Evolutionary conservation across 2,329 filamentous ascomycete genomes (phyloP), one percentile per base, ranked within the genome.

Genomic region (Beauveria pseudobassiana): DNA sequence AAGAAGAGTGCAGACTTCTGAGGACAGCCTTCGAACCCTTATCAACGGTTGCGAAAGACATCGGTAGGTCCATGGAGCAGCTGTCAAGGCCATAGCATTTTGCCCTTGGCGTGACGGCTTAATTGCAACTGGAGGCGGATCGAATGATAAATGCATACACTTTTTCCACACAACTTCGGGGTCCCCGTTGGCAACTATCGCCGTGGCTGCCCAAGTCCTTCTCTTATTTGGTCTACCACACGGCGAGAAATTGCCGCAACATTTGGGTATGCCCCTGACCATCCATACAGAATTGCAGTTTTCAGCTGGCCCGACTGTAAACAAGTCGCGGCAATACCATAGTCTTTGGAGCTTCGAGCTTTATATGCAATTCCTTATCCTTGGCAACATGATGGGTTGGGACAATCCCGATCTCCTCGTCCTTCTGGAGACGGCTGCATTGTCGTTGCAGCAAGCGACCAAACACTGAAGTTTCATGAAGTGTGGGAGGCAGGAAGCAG

Each of bases 31-130:
- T 24, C 76, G 80, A 20, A 75, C 78, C 26, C 74, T 90, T 28
- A 76, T 76, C 2, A 69, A 75, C 6, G 84, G 84, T 7, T 76
- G 80, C 34, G 85, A 89, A 68, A 87, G 83, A 67, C 86, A 96
- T 72, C 82, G 82, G 38, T 95, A 91, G 84, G 74, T 80, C 12
- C 91, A 99, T 72, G 85, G 85, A 28, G 93, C 93, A 0, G 95
- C 95, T 2, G 90, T 98, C 66, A 99, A 99, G 74, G 95, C 95
- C 38, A 95, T 98, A 67, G 92, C 95, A 2, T 98, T 98, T 74
- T 96, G 93, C 65, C 93, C 95, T 0, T 99, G 93, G 93, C 89
- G 93, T 62, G 85, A 89, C 26, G 89, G 88, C 3, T 81, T 99
- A 5, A 76, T 99, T 45, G 95, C 95, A 16, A 96, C 93, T 1